Percentiles rank a stretch among this genome's conserved stretches.
Evolutionary conservation across 2,329 filamentous ascomycete genomes (phyloP).

Genomic region (Magnaporthiopsis poae): DNA sequence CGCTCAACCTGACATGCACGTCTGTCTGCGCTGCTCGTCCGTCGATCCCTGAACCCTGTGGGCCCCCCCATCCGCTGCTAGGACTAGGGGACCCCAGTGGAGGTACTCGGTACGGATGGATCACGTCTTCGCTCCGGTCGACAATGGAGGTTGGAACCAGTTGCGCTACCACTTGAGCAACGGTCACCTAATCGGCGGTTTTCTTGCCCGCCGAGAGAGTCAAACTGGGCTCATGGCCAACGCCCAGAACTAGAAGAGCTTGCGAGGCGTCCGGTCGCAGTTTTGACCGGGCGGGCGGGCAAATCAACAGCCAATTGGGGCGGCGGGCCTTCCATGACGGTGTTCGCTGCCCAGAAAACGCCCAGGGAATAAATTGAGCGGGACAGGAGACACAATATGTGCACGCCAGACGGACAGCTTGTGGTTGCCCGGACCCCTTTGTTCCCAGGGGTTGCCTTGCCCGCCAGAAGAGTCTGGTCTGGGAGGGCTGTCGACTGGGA

Average conservation of each 20-base stretch:
- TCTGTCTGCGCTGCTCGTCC: conserved; percentile 1
- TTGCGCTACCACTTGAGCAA: not conserved
- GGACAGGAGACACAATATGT: not conserved
- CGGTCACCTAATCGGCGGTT: not conserved
- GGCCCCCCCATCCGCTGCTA: not conserved
- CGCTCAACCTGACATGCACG: conserved; percentile 4
- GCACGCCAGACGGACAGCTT: not conserved
- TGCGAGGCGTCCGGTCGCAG: not conserved
- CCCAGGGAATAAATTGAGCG: not conserved
- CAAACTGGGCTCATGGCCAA: not conserved
- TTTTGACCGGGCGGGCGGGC: no score
- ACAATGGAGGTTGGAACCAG: not conserved
- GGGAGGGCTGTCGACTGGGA: not conserved
- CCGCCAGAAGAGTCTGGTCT: not conserved
- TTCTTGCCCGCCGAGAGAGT: not conserved
- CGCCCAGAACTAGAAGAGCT: not conserved
- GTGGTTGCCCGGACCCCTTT: not conserved
- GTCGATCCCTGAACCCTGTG: conserved; percentile 4
- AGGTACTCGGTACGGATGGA: not conserved
- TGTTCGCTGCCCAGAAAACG: not conserved
- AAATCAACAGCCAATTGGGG: not conserved
- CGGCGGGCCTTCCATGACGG: not conserved
- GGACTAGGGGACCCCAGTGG: not conserved
- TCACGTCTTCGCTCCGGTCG: not conserved
- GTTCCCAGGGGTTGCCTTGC: not conserved